Evolutionary conservation across 306 rosid species (phyloP).

Genomic region (Aeschynomene evenia): DNA sequence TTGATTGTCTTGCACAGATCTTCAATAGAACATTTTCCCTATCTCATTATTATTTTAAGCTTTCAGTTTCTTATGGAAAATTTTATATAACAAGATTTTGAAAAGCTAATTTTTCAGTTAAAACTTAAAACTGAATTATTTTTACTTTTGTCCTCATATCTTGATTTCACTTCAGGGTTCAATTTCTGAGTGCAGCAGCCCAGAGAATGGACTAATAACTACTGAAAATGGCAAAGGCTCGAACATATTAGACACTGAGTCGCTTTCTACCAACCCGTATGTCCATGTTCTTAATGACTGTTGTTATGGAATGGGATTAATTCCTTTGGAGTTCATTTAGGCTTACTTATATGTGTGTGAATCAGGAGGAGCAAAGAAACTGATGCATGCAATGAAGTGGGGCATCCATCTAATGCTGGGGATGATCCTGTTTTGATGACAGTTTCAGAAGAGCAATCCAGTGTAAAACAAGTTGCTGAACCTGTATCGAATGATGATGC

Average conservation of each 20-base stretch:
- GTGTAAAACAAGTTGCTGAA: slow-evolving; percentile 32
- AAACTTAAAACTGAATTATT: slow-evolving; percentile 17
- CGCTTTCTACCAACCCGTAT: slow-evolving; percentile 53
- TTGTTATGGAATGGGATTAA: slow-evolving; percentile 14
- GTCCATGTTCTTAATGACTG: slow-evolving; percentile 3
- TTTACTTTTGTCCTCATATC: slow-evolving; percentile 22
- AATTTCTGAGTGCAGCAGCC: slow-evolving; percentile 53
- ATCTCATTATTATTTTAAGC: slow-evolving; percentile 5
- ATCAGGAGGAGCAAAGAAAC: slow-evolving; percentile 58
- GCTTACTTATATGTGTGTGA: slow-evolving; percentile 26
- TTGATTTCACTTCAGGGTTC: slow-evolving; percentile 59
- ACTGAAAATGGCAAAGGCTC: slow-evolving; percentile 46
- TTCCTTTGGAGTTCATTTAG: slow-evolving; percentile 20
- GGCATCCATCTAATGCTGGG: slow-evolving; percentile 40
- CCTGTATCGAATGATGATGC: slow-evolving; percentile 39
- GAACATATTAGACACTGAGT: slow-evolving; percentile 36
- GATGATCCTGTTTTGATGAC: slow-evolving; percentile 33
- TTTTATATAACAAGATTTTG: slow-evolving; percentile 5
- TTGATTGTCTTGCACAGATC: background rate
- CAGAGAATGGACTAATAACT: slow-evolving; percentile 46
- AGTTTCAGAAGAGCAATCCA: slow-evolving; percentile 38
- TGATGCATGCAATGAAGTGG: slow-evolving; percentile 36
- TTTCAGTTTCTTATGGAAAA: slow-evolving; percentile 13
- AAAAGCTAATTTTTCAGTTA: too few relatives aligned
- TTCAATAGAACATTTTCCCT: slow-evolving; percentile 2